phyloP scores from a whole-genome alignment of 352 stramenopile genomes.

The Phytopythium litorale region DNA sequence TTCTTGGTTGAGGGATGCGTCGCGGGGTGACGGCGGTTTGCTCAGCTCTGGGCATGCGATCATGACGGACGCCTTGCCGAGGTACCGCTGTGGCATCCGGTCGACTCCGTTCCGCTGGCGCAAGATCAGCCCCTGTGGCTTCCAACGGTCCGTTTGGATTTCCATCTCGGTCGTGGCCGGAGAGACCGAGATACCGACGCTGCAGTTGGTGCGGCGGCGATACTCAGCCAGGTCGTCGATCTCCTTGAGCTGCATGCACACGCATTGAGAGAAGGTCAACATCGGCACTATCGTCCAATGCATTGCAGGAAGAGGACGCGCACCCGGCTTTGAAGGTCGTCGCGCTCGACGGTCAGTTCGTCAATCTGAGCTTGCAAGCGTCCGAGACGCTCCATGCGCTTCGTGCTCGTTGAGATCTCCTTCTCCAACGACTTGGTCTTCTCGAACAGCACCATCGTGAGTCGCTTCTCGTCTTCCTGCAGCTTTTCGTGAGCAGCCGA shows the following conservation, averaged over 20 bases:
- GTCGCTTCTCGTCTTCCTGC: constrained; percentile 43
- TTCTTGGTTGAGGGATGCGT: constrained; percentile 23
- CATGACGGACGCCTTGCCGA: constrained; percentile 68
- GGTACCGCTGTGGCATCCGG: constrained; percentile 62
- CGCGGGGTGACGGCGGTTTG: constrained; percentile 10
- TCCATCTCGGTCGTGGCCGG: constrained; percentile 38
- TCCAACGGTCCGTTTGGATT: constrained; percentile 74
- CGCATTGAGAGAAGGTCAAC: neutral
- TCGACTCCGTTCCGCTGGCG: constrained; percentile 64
- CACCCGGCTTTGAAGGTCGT: constrained; percentile 44
- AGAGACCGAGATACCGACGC: constrained; percentile 48
- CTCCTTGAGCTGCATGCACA: constrained; percentile 37
- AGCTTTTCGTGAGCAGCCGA: constrained; percentile 30
- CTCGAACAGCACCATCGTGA: constrained; percentile 62
- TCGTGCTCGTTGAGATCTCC: constrained; percentile 49
- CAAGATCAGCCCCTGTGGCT: constrained; percentile 64
- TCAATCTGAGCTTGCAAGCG: constrained; percentile 27
- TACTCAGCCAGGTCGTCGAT: constrained; percentile 54
- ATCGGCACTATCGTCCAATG: neutral
- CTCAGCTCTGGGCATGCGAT: constrained; percentile 61
- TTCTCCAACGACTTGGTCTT: constrained; percentile 75
- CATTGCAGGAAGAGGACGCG: neutral
- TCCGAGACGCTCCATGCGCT: constrained; percentile 42
- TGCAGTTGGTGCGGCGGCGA: constrained; percentile 54
- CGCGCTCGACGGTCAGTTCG: constrained; percentile 28